Evolutionary conservation across 306 rosid species (phyloP), one percentile per base, ranked within the genome.

Genomic region (Casuarina glauca): DNA sequence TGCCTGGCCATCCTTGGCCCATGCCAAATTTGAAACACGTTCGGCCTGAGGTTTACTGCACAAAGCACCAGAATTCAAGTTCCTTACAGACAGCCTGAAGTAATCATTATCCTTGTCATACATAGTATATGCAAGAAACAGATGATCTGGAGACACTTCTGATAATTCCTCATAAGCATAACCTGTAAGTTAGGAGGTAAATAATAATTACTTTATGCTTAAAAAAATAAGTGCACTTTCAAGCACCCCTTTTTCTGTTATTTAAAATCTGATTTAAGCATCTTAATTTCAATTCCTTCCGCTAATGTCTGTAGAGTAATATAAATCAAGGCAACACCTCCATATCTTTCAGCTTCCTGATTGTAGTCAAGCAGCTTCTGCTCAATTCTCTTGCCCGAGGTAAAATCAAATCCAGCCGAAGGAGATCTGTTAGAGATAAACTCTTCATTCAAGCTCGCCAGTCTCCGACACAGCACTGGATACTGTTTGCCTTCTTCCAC

Each of bases 91-190:
- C 74, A 91, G 79, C 84, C 75, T 93, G 81, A 88, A 93, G 82
- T 77, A 87, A 90, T 87, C 96, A 53, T 76, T 87, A 71, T 91
- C 98, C 86, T 90, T 93, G 82, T 96, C 98, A 80, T 96, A 96
- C 96, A 91, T 90, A 50, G 97, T 91, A 77, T 93, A 96, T 0
- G 98, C 99, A 78, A 96, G 83, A 86, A 91, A 93, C 75, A 83
- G 90, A 76, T 91, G 99, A 80, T 96, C 91, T 0, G 94, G 96
- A 0, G 98, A 96, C 55, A 96, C 83, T 79, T 91, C 96, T 1
- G 99, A 96, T 70, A 93, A 84, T 70, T 93, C 99, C 80, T 96
- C 98, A 64, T 86, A 91, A 72, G 99, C 90, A 90, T 91, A 93
- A 75, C 99, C 99, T 96, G 82, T 66, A 81, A 6, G 84, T 20